Evolutionary conservation across 805 yeast species (phyloP).

Genomic region (Yueomyces sp.): DNA sequence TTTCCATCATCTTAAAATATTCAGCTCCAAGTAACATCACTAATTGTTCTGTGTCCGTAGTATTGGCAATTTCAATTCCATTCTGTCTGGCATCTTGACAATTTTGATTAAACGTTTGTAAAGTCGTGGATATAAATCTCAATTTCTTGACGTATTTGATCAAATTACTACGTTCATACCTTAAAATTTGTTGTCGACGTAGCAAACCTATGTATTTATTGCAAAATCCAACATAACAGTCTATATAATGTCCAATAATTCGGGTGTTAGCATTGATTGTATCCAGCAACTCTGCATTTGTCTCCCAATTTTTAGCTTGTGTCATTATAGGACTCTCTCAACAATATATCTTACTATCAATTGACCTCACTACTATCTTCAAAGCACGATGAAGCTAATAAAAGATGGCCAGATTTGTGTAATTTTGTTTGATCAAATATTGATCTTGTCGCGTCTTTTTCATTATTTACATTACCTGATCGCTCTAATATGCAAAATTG

Average conservation of each 20-base stretch:
- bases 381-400: too few relatives aligned
- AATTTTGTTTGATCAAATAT: too few relatives aligned
- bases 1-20: conserved; percentile 17
- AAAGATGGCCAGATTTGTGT: too few relatives aligned
- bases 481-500: too few relatives aligned
- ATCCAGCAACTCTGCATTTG: too few relatives aligned
- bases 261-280: not conserved
- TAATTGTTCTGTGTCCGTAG: not conserved
- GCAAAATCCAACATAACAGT: conserved; percentile 19
- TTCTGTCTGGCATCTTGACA: not conserved
- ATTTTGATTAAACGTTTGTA: conserved; percentile 4
- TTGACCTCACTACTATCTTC: too few relatives aligned
- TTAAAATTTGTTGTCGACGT: conserved; percentile 19
- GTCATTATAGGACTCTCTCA: too few relatives aligned
- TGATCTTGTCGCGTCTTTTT: too few relatives aligned
- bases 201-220: conserved; percentile 21
- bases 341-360: too few relatives aligned
- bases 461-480: too few relatives aligned
- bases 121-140: conserved; percentile 19
- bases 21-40: conserved; percentile 8
- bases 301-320: too few relatives aligned
- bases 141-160: conserved; percentile 24
- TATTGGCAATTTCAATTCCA: not conserved
- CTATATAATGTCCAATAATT: conserved; percentile 13
- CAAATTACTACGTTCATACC: conserved; percentile 21